phyloP scores from a whole-genome alignment of 805 yeast species.

The Trichomonascus vanleenenianus region DNA sequence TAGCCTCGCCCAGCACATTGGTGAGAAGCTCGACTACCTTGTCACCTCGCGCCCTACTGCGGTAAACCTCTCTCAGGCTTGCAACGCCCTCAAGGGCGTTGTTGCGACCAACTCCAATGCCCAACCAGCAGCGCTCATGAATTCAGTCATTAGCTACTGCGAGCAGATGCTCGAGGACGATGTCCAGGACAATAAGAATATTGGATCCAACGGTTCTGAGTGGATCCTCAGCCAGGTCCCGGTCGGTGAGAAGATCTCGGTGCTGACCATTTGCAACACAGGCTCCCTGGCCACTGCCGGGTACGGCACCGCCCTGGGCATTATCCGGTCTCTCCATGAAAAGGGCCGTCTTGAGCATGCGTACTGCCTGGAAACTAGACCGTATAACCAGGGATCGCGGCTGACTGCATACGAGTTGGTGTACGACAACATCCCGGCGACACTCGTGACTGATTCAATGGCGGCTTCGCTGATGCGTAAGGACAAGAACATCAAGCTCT shows the following conservation, averaged over 20 bases:
- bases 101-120: neutral
- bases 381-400: slow-evolving; percentile 94
- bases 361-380: slow-evolving; percentile 89
- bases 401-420: slow-evolving; percentile 86
- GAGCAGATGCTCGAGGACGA: slow-evolving; percentile 64
- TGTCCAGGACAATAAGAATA: slow-evolving; percentile 61
- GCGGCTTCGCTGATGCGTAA: slow-evolving; percentile 63
- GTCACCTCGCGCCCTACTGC: slow-evolving; percentile 90
- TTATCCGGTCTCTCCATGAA: slow-evolving; percentile 60
- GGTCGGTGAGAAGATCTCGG: slow-evolving; percentile 58
- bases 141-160: slow-evolving; percentile 28
- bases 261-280: slow-evolving; percentile 89
- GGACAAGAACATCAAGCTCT: slow-evolving; percentile 67
- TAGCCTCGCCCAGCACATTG: slow-evolving; percentile 26
- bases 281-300: slow-evolving; percentile 97
- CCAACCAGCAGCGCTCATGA: slow-evolving; percentile 31
- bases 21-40: slow-evolving; percentile 51
- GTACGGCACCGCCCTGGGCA: slow-evolving; percentile 94
- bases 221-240: slow-evolving; percentile 45
- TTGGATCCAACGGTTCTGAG: slow-evolving; percentile 77
- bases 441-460: slow-evolving; percentile 87
- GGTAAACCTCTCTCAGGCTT: slow-evolving; percentile 79
- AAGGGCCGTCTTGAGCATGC: slow-evolving; percentile 55
- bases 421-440: slow-evolving; percentile 79
- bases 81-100: slow-evolving; percentile 38